Conservation (phyloP, 306 rosid genomes). For the Trichosanthes truncata region DNA sequence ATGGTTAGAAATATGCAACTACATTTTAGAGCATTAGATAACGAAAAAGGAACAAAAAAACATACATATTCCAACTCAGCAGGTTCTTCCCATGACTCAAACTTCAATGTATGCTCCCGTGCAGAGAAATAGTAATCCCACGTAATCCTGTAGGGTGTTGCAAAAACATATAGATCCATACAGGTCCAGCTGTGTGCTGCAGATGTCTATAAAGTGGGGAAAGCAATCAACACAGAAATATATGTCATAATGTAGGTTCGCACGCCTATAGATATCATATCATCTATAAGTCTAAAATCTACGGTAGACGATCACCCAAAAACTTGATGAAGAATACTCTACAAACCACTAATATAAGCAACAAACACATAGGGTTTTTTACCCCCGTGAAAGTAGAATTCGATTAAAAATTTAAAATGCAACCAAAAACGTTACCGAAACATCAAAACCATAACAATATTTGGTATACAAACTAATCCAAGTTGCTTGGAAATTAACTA, state of each 20-base stretch:
- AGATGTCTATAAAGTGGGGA: constrained; percentile 42
- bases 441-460: not conserved
- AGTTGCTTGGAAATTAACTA: not conserved
- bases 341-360: not conserved
- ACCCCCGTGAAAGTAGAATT: not conserved
- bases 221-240: not conserved
- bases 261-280: not conserved
- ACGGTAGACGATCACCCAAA: not conserved
- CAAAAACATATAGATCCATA: constrained; percentile 95
- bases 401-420: not conserved
- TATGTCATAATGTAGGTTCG: not conserved
- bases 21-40: constrained; percentile 9
- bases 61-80: constrained; percentile 98
- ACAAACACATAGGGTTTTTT: not conserved
- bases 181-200: constrained; percentile 99
- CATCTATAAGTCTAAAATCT: not conserved
- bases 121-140: constrained; percentile 95
- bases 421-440: not conserved
- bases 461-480: not conserved
- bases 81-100: constrained; percentile 90
- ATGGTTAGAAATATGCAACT: constrained; percentile 10
- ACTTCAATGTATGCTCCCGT: constrained; percentile 64
- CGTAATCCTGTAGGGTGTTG: constrained; percentile 87
- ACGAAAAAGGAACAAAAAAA: constrained; percentile 1
- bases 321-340: not conserved